Evolutionary conservation across 1,284 basidiomycete genomes (phyloP).

Genomic region (Phylloboletellus chloephorus): DNA sequence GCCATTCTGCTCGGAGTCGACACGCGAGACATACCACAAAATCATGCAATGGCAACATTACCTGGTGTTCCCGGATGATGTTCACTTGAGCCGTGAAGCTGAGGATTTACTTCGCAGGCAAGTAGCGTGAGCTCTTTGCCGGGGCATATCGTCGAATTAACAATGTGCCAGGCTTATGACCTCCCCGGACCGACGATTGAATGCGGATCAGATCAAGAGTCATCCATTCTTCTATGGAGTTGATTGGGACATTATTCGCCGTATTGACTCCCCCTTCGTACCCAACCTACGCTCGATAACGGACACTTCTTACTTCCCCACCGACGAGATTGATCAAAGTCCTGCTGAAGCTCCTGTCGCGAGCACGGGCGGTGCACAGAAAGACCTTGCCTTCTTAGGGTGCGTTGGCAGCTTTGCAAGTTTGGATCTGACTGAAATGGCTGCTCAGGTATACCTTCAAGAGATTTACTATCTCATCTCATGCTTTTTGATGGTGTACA

Average conservation of each 20-base stretch:
- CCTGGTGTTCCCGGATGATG: constrained; percentile 91
- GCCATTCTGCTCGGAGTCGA: constrained; percentile 96
- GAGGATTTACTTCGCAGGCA: constrained; percentile 87
- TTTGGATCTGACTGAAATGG: constrained; percentile 7
- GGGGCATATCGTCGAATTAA: constrained; percentile 6
- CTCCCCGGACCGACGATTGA: constrained; percentile 77
- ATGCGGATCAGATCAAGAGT: constrained; percentile 84
- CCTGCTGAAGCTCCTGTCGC: constrained; percentile 58
- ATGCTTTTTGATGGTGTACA: constrained; percentile 35
- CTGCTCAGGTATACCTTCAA: constrained; percentile 68
- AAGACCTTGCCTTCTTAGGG: constrained; percentile 92
- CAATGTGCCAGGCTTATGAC: constrained; percentile 65
- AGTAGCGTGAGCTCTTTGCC: constrained; percentile 14
- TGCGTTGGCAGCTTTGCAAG: constrained; percentile 36
- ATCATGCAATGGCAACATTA: constrained; percentile 93
- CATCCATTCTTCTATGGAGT: constrained; percentile 98
- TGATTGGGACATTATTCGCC: constrained; percentile 85
- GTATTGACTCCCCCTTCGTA: constrained; percentile 93
- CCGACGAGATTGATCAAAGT: constrained; percentile 90
- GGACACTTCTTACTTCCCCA: constrained; percentile 96
- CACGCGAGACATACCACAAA: constrained; percentile 99
- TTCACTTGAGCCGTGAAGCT: constrained; percentile 88
- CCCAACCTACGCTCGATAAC: constrained; percentile 89
- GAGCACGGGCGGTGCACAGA: constrained; percentile 58
- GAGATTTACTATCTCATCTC: constrained; percentile 54